phyloP scores from a whole-genome alignment of 2,329 filamentous ascomycete species.

The Trichoderma polysporum region DNA sequence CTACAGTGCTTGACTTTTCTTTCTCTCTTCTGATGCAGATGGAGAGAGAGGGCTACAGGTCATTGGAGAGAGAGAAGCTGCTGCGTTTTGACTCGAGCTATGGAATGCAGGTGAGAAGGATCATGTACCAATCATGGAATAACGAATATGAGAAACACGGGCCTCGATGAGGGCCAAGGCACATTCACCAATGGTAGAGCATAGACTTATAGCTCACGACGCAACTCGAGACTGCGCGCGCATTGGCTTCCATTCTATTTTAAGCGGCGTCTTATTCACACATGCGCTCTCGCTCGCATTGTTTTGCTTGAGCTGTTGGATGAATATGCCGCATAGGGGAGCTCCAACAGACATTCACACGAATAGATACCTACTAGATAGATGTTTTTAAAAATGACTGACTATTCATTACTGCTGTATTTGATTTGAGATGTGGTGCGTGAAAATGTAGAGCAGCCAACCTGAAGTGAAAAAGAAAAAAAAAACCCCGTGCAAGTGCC shows the following conservation, averaged over 20 bases:
- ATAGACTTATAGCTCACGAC: not conserved
- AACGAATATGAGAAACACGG: not conserved
- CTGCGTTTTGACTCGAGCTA: not conserved
- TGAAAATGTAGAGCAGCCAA: too few relatives aligned
- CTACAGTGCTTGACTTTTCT: not conserved
- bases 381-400: not conserved
- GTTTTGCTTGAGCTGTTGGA: constrained; percentile 2
- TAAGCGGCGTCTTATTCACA: constrained; percentile 1
- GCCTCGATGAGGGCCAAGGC: not conserved
- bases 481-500: not conserved
- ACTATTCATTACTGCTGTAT: not conserved
- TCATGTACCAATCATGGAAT: not conserved
- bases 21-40: not conserved
- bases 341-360: not conserved
- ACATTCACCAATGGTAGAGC: not conserved
- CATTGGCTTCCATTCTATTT: constrained; percentile 6
- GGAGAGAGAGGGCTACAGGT: not conserved
- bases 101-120: not conserved
- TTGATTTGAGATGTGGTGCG: too few relatives aligned
- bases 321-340: not conserved
- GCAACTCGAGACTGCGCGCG: not conserved
- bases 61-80: not conserved
- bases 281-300: not conserved
- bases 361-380: not conserved
- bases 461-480: too few relatives aligned